Evolutionary conservation across 2,329 filamentous ascomycete genomes (phyloP), one percentile per base, ranked within the genome.

Genomic region (Dactylellina leptospora): DNA sequence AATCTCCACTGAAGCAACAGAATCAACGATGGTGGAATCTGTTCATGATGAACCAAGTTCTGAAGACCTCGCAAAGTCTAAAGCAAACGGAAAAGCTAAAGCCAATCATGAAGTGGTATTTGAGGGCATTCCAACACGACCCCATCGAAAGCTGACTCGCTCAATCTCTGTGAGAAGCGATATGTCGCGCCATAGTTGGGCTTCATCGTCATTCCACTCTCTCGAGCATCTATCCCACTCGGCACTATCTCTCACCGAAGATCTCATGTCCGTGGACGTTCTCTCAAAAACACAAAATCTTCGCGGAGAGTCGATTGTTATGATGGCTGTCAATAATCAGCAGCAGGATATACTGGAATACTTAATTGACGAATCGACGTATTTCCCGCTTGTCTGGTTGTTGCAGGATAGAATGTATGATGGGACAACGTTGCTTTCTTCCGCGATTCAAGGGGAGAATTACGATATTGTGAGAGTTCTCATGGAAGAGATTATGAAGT

Each of bases 351-450:
- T 87, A n/a, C 79, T 99, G 36, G 85, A 83, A 61, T 97, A 97
- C 78, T 82, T 99, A 16, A 82, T 99, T 4, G 88, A 87, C 13
- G 81, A 97, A 40, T 83, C 87, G 8, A 87, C 91, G 47, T 91
- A 91, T 78, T 97, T 91, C 78, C 85, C 92, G 0, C 79, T 87
- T 0, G 81, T 86, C 0, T 84, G 87, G 69, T 84, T 99, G 9
- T 82, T 97, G 2, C 87, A 90, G 62, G 96, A 99, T 79, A 86
- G 87, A 73, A 96, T 96, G 77, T 92, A 92, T 74, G 92, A 97
- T 75, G 91, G 92, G 1, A 96, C 92, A 0, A 97, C 92, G 0
- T 82, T 99, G 3, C 81, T 99, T 16, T 96, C 90, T 79, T 92
- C 93, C 44, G 93, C 95, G 4, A 89, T 97, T 9, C 96, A 99